phyloP scores from a whole-genome alignment of 2,329 filamentous ascomycete species.

The Byssoonygena ceratinophila region DNA sequence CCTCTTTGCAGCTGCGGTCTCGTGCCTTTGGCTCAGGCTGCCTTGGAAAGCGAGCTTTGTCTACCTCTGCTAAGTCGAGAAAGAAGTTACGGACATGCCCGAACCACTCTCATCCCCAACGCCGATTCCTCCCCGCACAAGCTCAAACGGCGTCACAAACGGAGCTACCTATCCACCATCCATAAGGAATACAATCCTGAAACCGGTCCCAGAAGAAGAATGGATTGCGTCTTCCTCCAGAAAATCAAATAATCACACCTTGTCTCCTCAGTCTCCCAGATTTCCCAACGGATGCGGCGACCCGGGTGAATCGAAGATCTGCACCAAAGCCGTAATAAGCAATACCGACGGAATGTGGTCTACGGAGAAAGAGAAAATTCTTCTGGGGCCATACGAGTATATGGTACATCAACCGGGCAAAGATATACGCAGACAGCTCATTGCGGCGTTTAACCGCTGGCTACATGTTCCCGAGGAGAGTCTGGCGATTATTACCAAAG shows the following conservation, averaged over 20 bases:
- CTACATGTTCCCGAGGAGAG: constrained; percentile 26
- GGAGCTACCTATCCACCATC: constrained; percentile 19
- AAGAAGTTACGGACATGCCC: constrained; percentile 14
- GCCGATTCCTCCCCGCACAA: constrained; percentile 62
- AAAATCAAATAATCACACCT: constrained; percentile 17
- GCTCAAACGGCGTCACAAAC: constrained; percentile 48
- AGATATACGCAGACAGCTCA: constrained; percentile 29
- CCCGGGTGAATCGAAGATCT: neutral
- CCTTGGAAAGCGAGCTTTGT: neutral
- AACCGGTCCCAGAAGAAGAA: constrained; percentile 50
- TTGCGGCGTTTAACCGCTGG: constrained; percentile 33
- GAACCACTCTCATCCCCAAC: constrained; percentile 42
- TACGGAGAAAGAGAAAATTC: constrained; percentile 62
- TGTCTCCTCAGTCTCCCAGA: constrained; percentile 15
- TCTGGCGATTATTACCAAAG: constrained; percentile 27
- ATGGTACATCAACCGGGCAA: constrained; percentile 62
- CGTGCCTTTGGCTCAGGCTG: neutral
- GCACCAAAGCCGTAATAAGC: constrained; percentile 9
- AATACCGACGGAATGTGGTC: constrained; percentile 45
- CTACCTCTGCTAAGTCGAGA: neutral
- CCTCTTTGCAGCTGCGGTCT: neutral
- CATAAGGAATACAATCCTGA: constrained; percentile 36
- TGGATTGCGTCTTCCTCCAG: constrained; percentile 44
- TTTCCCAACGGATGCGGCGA: neutral
- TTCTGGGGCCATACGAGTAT: constrained; percentile 72